Evolutionary conservation across 805 yeast genomes (phyloP), one percentile per base, ranked within the genome.

Genomic region (Candida chauliodis): DNA sequence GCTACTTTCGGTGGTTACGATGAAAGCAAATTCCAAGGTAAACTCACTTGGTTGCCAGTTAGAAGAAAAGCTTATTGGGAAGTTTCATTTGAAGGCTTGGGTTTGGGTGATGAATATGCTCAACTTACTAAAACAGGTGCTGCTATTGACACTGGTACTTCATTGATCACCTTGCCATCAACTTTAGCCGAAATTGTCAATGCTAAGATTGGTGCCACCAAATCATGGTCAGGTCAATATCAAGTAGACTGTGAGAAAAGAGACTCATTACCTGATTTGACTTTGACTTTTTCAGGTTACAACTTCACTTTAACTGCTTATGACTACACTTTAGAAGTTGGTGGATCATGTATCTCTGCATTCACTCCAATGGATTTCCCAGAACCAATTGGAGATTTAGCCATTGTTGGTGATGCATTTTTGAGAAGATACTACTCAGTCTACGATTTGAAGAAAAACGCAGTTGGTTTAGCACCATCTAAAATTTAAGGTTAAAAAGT

Each of bases 51-150:
- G 89, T 77, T 93, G 66, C 99, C 99, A 43, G 95, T 93, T 46
- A 88, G 99, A 75, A 87, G 99, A 77, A 89, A 90, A 81, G 99
- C 98, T 23, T 93, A 93, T 78, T 93, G 99, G 99, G 99, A 93
- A 75, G 99, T 93, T 44, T 78, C 83, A 52, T 84, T 93, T 51
- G 88, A 88, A 52, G 90, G 95, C 52, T 73, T 93, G 60, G 86
- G 90, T 30, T 75, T 93, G 47, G 99, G 99, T 55, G 85, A 84
- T 50, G 95, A 93, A 69, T 85, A 76, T 56, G 96, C 98, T 36
- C 78, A 74, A 52, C 78, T 93, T 56, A 77, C 75, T 50, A 71
- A 70, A 56, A 81, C 89, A 45, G 99, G 99, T 62, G 99, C 97
- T 55, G 96, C 96, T 45, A 89, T 93, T 59, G 99, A 93, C 66